Conservation (phyloP, 495 filamentous ascomycete genomes). For the Xylaria castorea region DNA sequence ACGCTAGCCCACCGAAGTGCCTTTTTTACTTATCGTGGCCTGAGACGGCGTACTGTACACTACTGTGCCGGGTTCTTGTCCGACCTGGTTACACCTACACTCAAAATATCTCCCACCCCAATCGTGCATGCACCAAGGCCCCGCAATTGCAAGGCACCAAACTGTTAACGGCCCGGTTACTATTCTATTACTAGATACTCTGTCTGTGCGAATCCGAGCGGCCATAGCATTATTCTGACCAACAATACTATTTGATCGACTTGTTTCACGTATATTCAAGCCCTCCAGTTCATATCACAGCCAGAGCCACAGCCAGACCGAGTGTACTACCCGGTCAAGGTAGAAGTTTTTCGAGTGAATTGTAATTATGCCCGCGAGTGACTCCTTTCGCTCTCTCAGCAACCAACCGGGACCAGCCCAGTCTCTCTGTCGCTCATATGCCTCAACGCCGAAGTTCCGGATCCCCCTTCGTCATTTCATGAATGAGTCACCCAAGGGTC, state of each 20-base stretch:
- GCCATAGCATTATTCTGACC: background rate
- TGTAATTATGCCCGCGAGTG: slow-evolving; percentile 12
- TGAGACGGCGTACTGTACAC: background rate
- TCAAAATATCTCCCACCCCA: slow-evolving; percentile 16
- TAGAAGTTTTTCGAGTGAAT: background rate
- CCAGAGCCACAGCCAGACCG: slow-evolving; percentile 15
- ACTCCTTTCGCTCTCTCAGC: background rate
- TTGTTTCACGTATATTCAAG: slow-evolving; percentile 6
- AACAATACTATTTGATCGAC: slow-evolving; percentile 22
- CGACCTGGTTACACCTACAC: background rate
- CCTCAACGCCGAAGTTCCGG: background rate
- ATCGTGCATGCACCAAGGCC: slow-evolving; percentile 4
- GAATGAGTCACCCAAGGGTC: slow-evolving; percentile 9
- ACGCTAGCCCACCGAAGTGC: background rate
- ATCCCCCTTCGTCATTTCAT: slow-evolving; percentile 20
- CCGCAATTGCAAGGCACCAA: slow-evolving; percentile 8
- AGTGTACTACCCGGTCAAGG: slow-evolving; percentile 4
- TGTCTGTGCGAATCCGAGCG: slow-evolving; percentile 15
- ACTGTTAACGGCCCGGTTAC: slow-evolving; percentile 27
- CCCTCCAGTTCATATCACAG: slow-evolving; percentile 2
- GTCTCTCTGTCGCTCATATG: slow-evolving; percentile 6
- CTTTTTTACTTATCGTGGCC: background rate
- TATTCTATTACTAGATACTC: background rate
- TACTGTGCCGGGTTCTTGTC: slow-evolving; percentile 7
- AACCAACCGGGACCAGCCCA: slow-evolving; percentile 6